phyloP scores from a whole-genome alignment of 208 protist species.

The Sergeia podlipaevii region DNA sequence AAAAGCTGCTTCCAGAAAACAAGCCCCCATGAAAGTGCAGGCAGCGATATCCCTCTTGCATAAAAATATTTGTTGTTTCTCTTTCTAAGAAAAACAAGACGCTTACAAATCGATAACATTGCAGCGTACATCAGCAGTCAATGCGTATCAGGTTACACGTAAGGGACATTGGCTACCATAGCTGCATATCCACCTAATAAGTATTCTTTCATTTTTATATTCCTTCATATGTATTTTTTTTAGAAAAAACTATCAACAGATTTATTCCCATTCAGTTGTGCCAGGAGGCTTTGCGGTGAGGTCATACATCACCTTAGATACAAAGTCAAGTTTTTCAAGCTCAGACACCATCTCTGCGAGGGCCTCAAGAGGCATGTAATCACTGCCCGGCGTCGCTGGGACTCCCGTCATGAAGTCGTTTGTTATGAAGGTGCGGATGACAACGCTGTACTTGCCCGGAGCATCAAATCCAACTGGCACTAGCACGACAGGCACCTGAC shows the following conservation, averaged over 20 bases:
- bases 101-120: no score
- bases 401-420: constrained; percentile 97
- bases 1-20: neutral
- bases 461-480: constrained; percentile 89
- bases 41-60: no score
- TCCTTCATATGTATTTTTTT: no score
- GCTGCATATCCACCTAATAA: no score
- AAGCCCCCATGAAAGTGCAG: neutral
- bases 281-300: constrained; percentile 96
- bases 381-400: constrained; percentile 79
- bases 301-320: constrained; percentile 94
- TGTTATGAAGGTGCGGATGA: constrained; percentile 95
- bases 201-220: no score
- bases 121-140: no score
- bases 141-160: no score
- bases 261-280: constrained; percentile 99
- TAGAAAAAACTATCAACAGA: no score
- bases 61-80: no score
- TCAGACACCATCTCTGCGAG: constrained; percentile 80
- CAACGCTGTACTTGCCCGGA: constrained; percentile 58
- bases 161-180: no score
- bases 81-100: no score
- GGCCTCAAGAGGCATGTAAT: constrained; percentile 78
- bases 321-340: constrained; percentile 68
- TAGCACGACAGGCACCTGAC: constrained; percentile 93